Evolutionary conservation across 495 filamentous ascomycete species (phyloP), one percentile per base, ranked within the genome.

Genomic region (Penicillium cataractarum): DNA sequence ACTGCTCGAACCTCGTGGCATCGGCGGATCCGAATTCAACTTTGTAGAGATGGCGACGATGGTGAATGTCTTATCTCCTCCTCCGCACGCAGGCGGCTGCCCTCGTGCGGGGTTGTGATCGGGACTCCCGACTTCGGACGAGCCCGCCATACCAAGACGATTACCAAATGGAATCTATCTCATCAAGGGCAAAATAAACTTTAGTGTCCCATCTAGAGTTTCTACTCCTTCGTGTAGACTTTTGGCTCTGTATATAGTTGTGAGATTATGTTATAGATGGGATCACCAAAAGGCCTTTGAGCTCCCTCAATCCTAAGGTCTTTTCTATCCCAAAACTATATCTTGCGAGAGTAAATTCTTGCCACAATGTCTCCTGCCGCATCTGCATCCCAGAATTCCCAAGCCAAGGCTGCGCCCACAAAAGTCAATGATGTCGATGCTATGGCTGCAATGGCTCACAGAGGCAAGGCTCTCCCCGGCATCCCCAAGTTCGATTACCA

Each of bases 401-500:
- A 22, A 4, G 40, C 19, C 19, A 22, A n/a, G 3, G 3, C 12
- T 46, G 19, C 10, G 21, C 40, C 19, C 2, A 9, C 6, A 0
- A 27, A 49, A 27, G 2, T 27, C 24, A 49, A 49, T 5, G 24
- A 49, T 26, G 10, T 27, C 6, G 46, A 49, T 27, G 22, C 46
- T 9, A 50, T 50, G 24, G 46, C 46, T 26, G 22, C 46, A 1
- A 50, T 50, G 24, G 46, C 46, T 29, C 46, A 50, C 12, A 50
- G 24, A 50, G 46, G 46, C 46, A 50, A 50, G 46, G 15, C 24
- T 7, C 46, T 50, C 13, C 46, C 46, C 29, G 12, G 24, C 2
- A 29, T 50, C 15, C 55, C 55, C 27, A 48, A 48, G 6, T 35
- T 48, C 24, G 40, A 48, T 7, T 32, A 42, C 9, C 73, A 79